Evolutionary conservation across 306 rosid species (phyloP), one percentile per base, ranked within the genome.

Genomic region (Begonia peltatifolia): DNA sequence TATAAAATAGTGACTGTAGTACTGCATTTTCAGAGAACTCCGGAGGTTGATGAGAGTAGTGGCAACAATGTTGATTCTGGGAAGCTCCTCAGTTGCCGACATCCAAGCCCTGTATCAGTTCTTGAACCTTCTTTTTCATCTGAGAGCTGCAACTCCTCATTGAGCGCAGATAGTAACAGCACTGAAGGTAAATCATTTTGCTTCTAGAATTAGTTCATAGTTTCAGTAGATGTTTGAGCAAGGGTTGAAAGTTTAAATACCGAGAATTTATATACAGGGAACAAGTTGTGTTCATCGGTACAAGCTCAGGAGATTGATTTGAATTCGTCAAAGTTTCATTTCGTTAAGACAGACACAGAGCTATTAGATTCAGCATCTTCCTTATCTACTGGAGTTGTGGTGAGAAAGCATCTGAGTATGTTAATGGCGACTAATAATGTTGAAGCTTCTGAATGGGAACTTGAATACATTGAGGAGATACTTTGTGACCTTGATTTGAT

Each of bases 311-410:
- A 72, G 66, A 59, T 74, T 42, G 75, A 57, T 68, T 52, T 66
- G 25, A 68, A 63, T 42, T 72, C 69, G 63, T 62, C 75, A 12
- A 70, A 76, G 67, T 62, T 67, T 55, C 59, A 58, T 62, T 63
- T 70, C 1, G 54, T 66, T 2, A 85, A 78, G 55, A 65, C 71
- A 30, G 94, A 89, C 47, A 42, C 67, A 1, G 97, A 85, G 71
- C 66, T 90, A 52, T 81, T 81, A 9, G 95, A 85, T 69, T 90
- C 94, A 3, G 94, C 95, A 60, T 83, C 95, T 64, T 85, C 97
- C 46, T 68, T 80, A 42, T 69, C 87, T 11, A 41, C 68, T 12
- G 58, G 66, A 60, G 58, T 66, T 50, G 47, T 68, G 22, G 56
- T 54, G 13, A 74, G 68, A 57, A 78, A 68, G 64, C 71, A 50